A percentile compares a stretch with the other conserved stretches of the same genome.
phyloP scores from a whole-genome alignment of 2,329 filamentous ascomycete genomes.

The Aspergillus pseudoterreus region DNA sequence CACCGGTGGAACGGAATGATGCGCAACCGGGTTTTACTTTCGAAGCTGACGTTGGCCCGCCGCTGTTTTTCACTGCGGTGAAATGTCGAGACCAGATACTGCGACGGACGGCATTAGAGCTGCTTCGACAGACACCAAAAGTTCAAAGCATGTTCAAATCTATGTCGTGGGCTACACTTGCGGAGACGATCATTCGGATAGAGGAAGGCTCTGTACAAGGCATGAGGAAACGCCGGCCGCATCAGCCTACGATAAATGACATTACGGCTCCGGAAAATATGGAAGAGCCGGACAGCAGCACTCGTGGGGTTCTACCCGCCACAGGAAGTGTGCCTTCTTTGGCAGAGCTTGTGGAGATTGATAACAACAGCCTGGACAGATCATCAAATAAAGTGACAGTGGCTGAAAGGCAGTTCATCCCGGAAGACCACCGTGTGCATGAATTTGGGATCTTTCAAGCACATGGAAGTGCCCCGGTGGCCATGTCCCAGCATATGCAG shows the following conservation, averaged over 20 bases:
- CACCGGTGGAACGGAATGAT: not conserved
- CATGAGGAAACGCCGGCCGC: too few species aligned
- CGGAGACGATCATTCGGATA: constrained; percentile 12
- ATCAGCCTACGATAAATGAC: too few species aligned
- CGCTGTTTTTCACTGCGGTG: constrained; percentile 18
- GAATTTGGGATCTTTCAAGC: constrained; percentile 1
- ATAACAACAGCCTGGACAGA: too few species aligned
- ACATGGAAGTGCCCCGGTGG: not conserved
- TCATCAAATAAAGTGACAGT: too few species aligned
- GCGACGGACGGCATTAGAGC: constrained; percentile 18
- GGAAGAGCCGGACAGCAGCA: too few species aligned
- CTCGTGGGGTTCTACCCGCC: too few species aligned
- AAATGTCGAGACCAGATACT: constrained; percentile 22
- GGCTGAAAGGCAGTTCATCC: not conserved
- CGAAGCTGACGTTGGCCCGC: constrained; percentile 18
- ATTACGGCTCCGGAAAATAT: too few species aligned
- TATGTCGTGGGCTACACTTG: constrained; percentile 14
- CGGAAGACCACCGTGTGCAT: constrained; percentile 1
- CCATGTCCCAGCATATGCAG: not conserved
- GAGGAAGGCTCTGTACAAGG: constrained; percentile 2
- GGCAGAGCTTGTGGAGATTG: too few species aligned
- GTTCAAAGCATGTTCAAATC: constrained; percentile 25
- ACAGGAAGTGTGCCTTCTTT: too few species aligned
- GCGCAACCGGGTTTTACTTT: constrained; percentile 20
- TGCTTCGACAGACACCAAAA: constrained; percentile 17